Base-by-base conservation (phyloP, 2,329 filamentous ascomycete species). In the Scedosporium apiospermum region DNA sequence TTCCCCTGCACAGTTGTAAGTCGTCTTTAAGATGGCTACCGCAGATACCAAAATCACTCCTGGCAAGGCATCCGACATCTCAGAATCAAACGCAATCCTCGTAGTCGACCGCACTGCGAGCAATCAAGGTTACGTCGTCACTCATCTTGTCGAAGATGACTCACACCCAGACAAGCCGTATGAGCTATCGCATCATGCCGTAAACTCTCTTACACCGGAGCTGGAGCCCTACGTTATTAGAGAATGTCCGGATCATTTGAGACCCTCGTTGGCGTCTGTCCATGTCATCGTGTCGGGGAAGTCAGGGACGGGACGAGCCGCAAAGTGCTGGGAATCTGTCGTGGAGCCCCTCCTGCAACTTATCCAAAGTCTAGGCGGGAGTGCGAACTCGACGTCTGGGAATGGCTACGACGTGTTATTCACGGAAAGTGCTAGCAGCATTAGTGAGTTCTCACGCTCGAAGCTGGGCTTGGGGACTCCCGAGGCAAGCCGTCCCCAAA, bases 221-320 rank as follows among this genome's bases (percentile, higher is more conserved):
- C 68, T 72, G 18, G 64, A 64, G 41, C 65, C 66, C 16, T 58
- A 64, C 12, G 42, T 65, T 23, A 58, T 65, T 16, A 34, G 26
- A 2, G 41, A 61, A 27, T 55, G 55, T 12, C 62, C 62, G 4
- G 6, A 30, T 10, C 61, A 64, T 42, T 58, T 62, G 65, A 2
- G 51, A 61, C 10, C 64, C 61, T 23, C 70, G 68, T n/a, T 65
- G n/a, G 57, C 60, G 4, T 57, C 73, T 12, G 71, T 87, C n/a
- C 81, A 90, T 67, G 77, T 91, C 18, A 71, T 93, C 23, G 79
- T 92, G 18, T 92, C 89, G 1, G 86, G 82, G 0, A 77, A 77
- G 21, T 90, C 89, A 0, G 89, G 89, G 14, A 82, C 81, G 1
- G 81, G 84, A 1, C 76, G 78, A 14, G 86, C 88, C 0, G 26